Base-by-base conservation (phyloP, 495 filamentous ascomycete genomes). In the Evansstolkia leycettana region DNA sequence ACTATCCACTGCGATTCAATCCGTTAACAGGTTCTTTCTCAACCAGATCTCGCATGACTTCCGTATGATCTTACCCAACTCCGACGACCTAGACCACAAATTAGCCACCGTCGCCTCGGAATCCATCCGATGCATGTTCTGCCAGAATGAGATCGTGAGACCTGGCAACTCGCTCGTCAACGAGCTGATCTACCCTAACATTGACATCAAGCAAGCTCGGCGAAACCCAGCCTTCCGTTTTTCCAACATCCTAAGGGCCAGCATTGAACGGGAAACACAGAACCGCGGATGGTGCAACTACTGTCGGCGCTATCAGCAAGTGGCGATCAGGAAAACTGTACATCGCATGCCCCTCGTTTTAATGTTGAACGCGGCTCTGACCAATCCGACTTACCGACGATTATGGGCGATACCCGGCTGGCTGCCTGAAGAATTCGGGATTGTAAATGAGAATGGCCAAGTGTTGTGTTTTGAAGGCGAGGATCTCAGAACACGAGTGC, bases 381-480 rank as follows among this genome's bases (percentile, higher is more conserved):
- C 68, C 12, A 80, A 63, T 14, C 64, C 71, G 0, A 79, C 90
- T 37, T 78, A 80, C 17, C 75, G 78, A 40, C 75, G 81, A 29
- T 58, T 90, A 14, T 98, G 90, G 92, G 67, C 79, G 5, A 82
- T 75, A 16, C 86, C 83, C 4, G 82, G 79, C 8, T 96, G 88
- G 82, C 64, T 98, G 11, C 90, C 90, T 0, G 81, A 86, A 44
- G 84, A 94, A 47, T 83, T 98, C 45, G 90, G 92, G 3, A 69
- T 96, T 44, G 75, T 86, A 7, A 71, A 93, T 17, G 81, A 88
- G 17, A 70, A 72, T 17, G 82, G 80, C 7, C 80, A 90, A 46
- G 76, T 95, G 34, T 82, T 82, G 57, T 94, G 88, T 53, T 92
- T 78, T 40, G 85, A 98, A 50, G 88, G 87, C 1, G 80, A 88